Evolutionary conservation across 768 basidiomycete species (phyloP).

Genomic region (Agrocybe praecox): DNA sequence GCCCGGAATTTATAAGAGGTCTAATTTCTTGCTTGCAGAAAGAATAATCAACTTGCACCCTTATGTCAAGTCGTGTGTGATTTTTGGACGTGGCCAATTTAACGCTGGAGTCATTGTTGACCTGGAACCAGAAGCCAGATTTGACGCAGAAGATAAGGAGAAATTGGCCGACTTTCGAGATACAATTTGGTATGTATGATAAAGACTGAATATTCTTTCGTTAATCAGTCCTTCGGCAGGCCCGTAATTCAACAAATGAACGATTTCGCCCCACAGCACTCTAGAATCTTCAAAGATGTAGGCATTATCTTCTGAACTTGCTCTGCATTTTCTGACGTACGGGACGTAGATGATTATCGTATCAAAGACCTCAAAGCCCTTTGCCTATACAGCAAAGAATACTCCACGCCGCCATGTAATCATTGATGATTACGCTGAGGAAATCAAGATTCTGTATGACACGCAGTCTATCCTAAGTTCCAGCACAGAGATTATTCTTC

Average conservation of each 20-base stretch:
- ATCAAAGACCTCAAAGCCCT: constrained; percentile 38
- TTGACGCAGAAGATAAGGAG: neutral
- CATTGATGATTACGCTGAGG: constrained; percentile 10
- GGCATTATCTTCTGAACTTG: neutral
- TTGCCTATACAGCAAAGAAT: constrained; percentile 43
- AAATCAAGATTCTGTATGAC: too few species aligned
- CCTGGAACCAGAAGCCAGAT: neutral
- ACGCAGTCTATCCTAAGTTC: too few species aligned
- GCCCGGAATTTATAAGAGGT: too few species aligned
- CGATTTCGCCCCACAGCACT: neutral
- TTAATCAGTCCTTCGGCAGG: neutral
- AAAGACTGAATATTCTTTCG: too few species aligned
- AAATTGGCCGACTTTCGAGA: neutral
- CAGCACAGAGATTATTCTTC: too few species aligned
- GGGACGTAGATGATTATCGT: constrained; percentile 46
- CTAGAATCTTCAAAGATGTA: neutral
- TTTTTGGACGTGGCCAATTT: neutral
- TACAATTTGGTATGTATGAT: neutral
- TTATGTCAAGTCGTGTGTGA: neutral
- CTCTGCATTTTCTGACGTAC: too few species aligned
- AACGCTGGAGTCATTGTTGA: neutral
- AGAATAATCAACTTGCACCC: neutral
- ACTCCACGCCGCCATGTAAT: constrained; percentile 38
- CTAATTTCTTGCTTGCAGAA: too few species aligned
- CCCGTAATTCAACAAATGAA: neutral